Base-by-base conservation (phyloP, 495 filamentous ascomycete species). In the Parathielavia hyrcaniae region DNA sequence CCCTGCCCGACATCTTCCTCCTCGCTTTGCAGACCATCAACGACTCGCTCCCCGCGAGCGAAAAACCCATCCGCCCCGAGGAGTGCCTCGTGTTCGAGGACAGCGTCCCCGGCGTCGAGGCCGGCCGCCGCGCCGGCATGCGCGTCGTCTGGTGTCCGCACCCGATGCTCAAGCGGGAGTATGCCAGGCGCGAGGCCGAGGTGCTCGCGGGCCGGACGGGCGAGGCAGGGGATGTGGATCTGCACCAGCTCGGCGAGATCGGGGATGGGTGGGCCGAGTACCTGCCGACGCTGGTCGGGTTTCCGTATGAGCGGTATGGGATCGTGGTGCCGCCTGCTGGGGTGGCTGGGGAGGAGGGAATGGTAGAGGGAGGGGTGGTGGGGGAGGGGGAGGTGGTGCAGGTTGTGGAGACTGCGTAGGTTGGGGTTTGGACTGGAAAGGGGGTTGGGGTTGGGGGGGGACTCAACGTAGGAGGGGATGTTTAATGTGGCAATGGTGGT, bases 61-160 rank as follows among this genome's bases (percentile, higher is more conserved):
- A 91, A 66, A 69, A 72, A 35, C 83, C 86, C 60, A 85, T 99
- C 43, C 76, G 63, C 48, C 89, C 91, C 0, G 86, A 86, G 62
- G 93, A 99, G 69, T 97, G 92, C 71, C 76, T 99, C 10, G 93
- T 99, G 0, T 97, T 99, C 66, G 93, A 99, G 71, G 93, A 99
- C 69, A 85, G 84, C 23, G 91, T 97, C 4, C 89, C 90, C 0
- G 93, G 93, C 0, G 90, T 96, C 0, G 93, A 99, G 74, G 83
- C 91, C 11, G 93, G 90, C 12, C 75, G 93, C 34, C 81, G 93
- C 55, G 93, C 95, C 0, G 95, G 95, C 0, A 97, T 97, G 95
- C 81, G 90, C 59, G 93, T 96, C 10, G 77, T 95, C 1, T 99
- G 93, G 93, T 85, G 83, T 61, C 93, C 93, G 7, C 91, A 97